Conservation (phyloP, 345 rosid species). For the Linum usitatissimum region DNA sequence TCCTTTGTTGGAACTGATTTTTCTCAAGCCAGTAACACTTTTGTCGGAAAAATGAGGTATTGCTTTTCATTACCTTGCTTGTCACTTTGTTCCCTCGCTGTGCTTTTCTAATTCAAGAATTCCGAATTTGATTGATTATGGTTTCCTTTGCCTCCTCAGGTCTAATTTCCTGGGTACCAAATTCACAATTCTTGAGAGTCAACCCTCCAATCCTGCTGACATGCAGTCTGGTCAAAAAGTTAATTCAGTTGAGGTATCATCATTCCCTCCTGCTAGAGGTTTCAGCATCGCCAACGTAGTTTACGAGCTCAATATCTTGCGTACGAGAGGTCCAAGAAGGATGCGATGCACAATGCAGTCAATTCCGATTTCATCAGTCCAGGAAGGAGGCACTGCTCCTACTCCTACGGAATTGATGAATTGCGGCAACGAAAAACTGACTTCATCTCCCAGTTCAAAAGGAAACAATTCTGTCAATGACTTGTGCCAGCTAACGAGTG, state of each 20-base stretch:
- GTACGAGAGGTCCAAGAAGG: constrained; percentile 87
- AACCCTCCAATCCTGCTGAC: constrained; percentile 34
- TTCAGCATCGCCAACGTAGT: constrained; percentile 42
- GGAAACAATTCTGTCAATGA: constrained; percentile 31
- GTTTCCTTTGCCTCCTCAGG: constrained; percentile 31
- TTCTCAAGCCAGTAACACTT: constrained; percentile 47
- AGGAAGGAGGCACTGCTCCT: constrained; percentile 53
- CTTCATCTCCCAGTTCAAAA: constrained; percentile 17
- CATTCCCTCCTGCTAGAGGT: constrained; percentile 28
- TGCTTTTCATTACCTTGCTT: not conserved
- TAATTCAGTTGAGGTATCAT: constrained; percentile 35
- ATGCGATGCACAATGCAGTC: constrained; percentile 66
- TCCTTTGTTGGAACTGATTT: constrained; percentile 55
- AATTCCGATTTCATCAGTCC: constrained; percentile 50
- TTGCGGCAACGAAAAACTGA: constrained; percentile 13
- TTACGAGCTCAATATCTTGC: constrained; percentile 73
- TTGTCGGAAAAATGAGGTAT: constrained; percentile 71
- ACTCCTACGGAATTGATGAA: constrained; percentile 37
- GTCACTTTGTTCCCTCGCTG: constrained; percentile 1
- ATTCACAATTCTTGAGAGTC: constrained; percentile 60
- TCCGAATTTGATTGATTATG: not conserved
- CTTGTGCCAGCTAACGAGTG: constrained; percentile 14
- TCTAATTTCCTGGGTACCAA: constrained; percentile 90
- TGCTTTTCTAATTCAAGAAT: constrained; percentile 1
- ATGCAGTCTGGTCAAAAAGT: constrained; percentile 25